Base-by-base conservation (phyloP, 805 yeast genomes). In the Priceomyces haplophilus region DNA sequence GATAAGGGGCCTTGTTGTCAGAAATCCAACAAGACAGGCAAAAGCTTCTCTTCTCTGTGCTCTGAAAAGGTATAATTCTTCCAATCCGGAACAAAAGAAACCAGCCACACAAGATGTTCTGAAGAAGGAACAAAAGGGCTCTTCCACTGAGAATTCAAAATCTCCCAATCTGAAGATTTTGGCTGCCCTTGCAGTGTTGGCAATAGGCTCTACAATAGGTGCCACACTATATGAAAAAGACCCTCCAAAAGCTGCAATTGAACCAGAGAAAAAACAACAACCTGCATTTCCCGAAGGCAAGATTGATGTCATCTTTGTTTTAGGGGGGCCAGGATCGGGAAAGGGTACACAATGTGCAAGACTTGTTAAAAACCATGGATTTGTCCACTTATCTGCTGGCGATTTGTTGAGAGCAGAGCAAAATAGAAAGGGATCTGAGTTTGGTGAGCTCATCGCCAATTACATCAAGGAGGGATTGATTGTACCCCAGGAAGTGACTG, bases 241-340 rank as follows among this genome's bases (percentile, higher is more conserved):
- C 29, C 48, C 36, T 12, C 82, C 83, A 5, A 55, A 59, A 23
- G 69, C 73, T 43, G 68, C 75, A 3, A 46, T 76, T 34, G 83
- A 79, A 46, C 67, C 67, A 13, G 49, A 43, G 27, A 34, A 45
- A 8, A 58, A 55, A 15, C 24, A 21, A 65, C 67, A 37, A 46
- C 59, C 68, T 23, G 80, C 84, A 0, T 86, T 86, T 59, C 66
- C 76, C 7, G 74, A 76, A 2, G 79, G 80, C 31, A 82, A 87
- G 43, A 81, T 86, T 21, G 80, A 86, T 20, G 95, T 91, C 3
- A 75, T 90, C 20, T 91, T 88, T 62, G 97, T 91, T 15, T 78
- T 91, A 24, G 99, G 99, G 34, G 98, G 98, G 3, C 98, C 98
- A 4, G 98, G 98, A 16, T 87, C 96, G 21, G 98, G 99, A 34